Evolutionary conservation across 2,329 filamentous ascomycete genomes (phyloP).

Genomic region (Sphaerulina vaccinii): DNA sequence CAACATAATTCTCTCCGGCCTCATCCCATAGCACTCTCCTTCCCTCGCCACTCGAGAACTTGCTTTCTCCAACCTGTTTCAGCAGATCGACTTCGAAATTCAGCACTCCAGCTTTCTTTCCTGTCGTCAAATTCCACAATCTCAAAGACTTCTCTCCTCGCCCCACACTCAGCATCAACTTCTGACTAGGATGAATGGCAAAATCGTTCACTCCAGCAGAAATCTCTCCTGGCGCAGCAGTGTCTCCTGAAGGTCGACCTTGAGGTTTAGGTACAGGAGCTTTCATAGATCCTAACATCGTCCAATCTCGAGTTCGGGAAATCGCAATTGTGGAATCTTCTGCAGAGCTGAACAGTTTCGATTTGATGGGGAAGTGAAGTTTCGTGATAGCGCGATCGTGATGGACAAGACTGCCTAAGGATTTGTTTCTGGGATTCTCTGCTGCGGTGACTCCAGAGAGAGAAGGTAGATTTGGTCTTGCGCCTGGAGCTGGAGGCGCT

Average conservation of each 20-base stretch:
- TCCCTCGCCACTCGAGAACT: constrained; percentile 77
- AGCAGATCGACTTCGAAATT: constrained; percentile 77
- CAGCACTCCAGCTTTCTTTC: constrained; percentile 89
- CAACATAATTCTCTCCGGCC: constrained; percentile 77
- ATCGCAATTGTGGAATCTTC: constrained; percentile 93
- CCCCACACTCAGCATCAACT: constrained; percentile 90
- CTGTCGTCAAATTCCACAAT: constrained; percentile 94
- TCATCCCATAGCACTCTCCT: constrained; percentile 77
- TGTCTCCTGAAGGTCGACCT: constrained; percentile 85
- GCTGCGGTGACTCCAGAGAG: constrained; percentile 71
- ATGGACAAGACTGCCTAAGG: constrained; percentile 82
- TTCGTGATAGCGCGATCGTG: constrained; percentile 79
- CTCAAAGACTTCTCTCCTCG: constrained; percentile 89
- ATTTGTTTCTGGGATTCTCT: constrained; percentile 83
- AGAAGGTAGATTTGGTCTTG: constrained; percentile 56
- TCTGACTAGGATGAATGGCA: constrained; percentile 92
- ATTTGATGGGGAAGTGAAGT: constrained; percentile 77
- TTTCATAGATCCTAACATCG: constrained; percentile 81
- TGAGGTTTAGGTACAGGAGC: constrained; percentile 77
- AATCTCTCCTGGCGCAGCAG: constrained; percentile 73
- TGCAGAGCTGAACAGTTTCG: constrained; percentile 81
- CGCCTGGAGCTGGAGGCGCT: constrained; percentile 54
- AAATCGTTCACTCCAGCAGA: constrained; percentile 93
- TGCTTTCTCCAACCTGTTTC: constrained; percentile 71
- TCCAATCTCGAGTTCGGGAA: constrained; percentile 85